Base-by-base conservation (phyloP, 169 alveolate species). In the Cryptosporidium felis region DNA sequence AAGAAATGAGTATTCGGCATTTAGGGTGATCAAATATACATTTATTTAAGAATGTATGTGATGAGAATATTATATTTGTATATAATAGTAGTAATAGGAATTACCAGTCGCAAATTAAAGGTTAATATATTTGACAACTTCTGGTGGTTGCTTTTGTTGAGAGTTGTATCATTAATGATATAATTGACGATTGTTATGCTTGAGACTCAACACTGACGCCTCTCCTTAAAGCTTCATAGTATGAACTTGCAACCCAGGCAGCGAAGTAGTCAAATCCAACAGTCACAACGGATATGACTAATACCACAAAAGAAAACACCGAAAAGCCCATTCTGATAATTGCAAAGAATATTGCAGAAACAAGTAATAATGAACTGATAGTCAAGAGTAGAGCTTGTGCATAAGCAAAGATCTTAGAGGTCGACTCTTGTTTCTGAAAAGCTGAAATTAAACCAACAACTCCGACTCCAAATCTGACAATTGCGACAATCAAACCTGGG, bases 191-290 rank as follows among this genome's bases (percentile, higher is more conserved):
- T 40, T 18, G 34, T 53, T 74, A 74, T 23, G 85, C 85, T 56
- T 74, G 74, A 34, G 85, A 74, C 42, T 74, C 85, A 53, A 74
- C 85, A 21, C 85, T 74, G 42, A 74, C 85, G 23, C 85, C 85
- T 49, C 85, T 74, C 56, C 85, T 74, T 21, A 74, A 74, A 28
- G 85, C 85, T 74, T 74, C 85, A 53, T 74, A 74, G 44, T 74
- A 74, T 47, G 85, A 74, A 16, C 85, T 74, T 74, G 85, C 85
- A 74, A 74, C 58, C 85, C 85, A 74, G 6, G 85, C 85, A 74
- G 74, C 67, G 40, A 74, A 74, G 58, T 74, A 74, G 40, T 74
- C 85, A 14, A 74, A 74, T 32, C 60, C 85, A 34, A 74, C 85
- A 3, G 85, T 56, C 32, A 74, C 10, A 21, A 58, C 30, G 59